phyloP scores from a whole-genome alignment of 495 filamentous ascomycete genomes.

The Amphirosellinia nigrospora region DNA sequence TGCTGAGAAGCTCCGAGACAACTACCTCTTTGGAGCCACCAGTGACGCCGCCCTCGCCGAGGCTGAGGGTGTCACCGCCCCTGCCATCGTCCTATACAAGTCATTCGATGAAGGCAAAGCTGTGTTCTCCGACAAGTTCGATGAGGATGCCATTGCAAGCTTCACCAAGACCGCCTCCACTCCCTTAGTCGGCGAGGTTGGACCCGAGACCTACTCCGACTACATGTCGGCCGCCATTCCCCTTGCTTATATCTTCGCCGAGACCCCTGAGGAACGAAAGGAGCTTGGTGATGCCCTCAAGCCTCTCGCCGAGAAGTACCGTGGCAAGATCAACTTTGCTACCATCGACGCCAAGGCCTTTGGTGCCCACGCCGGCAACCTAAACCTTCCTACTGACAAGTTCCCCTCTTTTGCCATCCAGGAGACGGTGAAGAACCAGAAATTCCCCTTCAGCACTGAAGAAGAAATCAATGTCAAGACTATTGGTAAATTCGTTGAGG shows the following conservation, averaged over 20 bases:
- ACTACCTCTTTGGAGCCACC: constrained; percentile 88
- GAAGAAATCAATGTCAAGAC: constrained; percentile 77
- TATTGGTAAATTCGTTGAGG: constrained; percentile 83
- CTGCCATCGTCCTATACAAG: constrained; percentile 95
- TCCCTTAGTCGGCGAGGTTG: constrained; percentile 94
- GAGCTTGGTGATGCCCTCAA: constrained; percentile 69
- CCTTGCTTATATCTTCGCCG: constrained; percentile 97
- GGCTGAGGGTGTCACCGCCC: constrained; percentile 84
- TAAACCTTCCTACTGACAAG: constrained; percentile 93
- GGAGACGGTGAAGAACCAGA: constrained; percentile 92
- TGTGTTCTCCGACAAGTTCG: constrained; percentile 79
- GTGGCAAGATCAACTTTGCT: constrained; percentile 91
- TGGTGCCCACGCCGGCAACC: constrained; percentile 93
- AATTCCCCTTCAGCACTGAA: constrained; percentile 91
- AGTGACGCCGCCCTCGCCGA: constrained; percentile 84
- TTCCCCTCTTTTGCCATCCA: constrained; percentile 99
- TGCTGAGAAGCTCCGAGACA: constrained; percentile 85
- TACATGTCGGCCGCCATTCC: constrained; percentile 97
- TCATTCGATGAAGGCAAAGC: constrained; percentile 96
- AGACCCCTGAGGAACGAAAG: constrained; percentile 87
- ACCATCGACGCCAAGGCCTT: constrained; percentile 96
- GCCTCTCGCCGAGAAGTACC: constrained; percentile 72
- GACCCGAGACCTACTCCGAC: constrained; percentile 93
- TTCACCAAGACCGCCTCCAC: constrained; percentile 87
- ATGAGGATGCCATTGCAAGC: constrained; percentile 72